These are phyloP conservation scores for Saccharomycopsis malanga DNA, from an alignment of 805 yeast species.

Conservation along the genomic window DNA sequence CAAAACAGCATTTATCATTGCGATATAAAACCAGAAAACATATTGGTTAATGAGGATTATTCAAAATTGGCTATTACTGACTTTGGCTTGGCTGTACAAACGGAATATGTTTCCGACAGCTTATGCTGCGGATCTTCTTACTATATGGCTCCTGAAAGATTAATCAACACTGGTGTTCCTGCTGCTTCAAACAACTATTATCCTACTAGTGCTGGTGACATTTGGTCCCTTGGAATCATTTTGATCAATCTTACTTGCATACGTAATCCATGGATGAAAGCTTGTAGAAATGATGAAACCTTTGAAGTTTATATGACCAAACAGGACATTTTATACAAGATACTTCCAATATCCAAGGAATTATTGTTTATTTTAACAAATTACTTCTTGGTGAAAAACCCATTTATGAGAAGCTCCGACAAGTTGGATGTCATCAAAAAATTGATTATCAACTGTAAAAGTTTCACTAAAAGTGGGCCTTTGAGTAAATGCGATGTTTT, in stretches of 20 bases:
- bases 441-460: constrained; percentile 17
- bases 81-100: constrained; percentile 78
- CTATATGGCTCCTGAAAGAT: constrained; percentile 89
- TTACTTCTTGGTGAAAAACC: constrained; percentile 19
- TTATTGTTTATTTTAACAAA: constrained; percentile 43
- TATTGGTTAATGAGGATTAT: constrained; percentile 58
- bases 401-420: constrained; percentile 14
- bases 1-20: constrained; percentile 81
- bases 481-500: constrained; percentile 9
- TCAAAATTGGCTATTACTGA: constrained; percentile 63
- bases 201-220: constrained; percentile 74
- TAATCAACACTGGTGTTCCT: constrained; percentile 31
- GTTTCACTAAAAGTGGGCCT: constrained; percentile 19
- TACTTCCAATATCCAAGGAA: constrained; percentile 66
- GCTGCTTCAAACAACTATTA: constrained; percentile 30
- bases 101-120: constrained; percentile 51
- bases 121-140: constrained; percentile 82
- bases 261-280: constrained; percentile 87
- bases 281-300: constrained; percentile 55
- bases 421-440: constrained; percentile 14
- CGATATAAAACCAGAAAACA: constrained; percentile 93
- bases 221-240: constrained; percentile 82
- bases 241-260: constrained; percentile 74
- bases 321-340: constrained; percentile 48
- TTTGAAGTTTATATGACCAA: constrained; percentile 57